Base-by-base conservation (phyloP, 225 moss, liverwort and hornwort genomes). In the Pseudoscleropodium purum region DNA sequence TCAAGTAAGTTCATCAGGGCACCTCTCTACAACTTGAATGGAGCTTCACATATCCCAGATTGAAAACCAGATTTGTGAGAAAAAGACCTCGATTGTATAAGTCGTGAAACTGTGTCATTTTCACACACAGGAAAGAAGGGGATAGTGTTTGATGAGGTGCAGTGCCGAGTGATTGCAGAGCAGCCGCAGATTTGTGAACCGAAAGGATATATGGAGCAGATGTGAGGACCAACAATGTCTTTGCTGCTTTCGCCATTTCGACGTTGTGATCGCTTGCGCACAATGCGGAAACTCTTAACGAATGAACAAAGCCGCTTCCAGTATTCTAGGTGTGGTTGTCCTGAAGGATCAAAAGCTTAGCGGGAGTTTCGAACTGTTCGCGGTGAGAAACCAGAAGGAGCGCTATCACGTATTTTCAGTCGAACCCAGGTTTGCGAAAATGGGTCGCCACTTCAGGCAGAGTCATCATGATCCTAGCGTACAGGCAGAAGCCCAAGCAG, bases 361-460 rank as follows among this genome's bases (percentile, higher is more conserved):
- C 41, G 85, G 52, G 57, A 85, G 45, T 45, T 63, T 63, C 33
- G 78, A 33, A 57, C 39, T 64, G 64, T 79, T 79, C n/a, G 26
- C 56, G 13, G 21, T 26, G 79, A 88, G 39, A 51, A 83, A 75
- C 31, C 73, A 67, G 79, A 83, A 73, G 30, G 73, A 33, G 33
- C 21, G 41, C n/a, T n/a, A 24, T 39, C 39, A 83, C 56, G 65
- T 39, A 29, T 14, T 36, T 17, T 79, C 47, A 62, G 49, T 27
- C n/a, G 29, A 52, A 20, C 16, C 25, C 45, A 88, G 85, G 76
- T 82, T 85, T 66, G 37, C 85, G 31, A 83, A 88, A 41, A 93
- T 93, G 93, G 91, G 85, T 85, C 87, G 88, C 64, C 59, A 70
- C 70, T 82, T 88, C 59, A 82, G 62, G 80, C 86, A 84, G 74